These are phyloP conservation scores for Mercurialis annua DNA, from an alignment of 345 rosid species.

Conservation along the genomic window DNA sequence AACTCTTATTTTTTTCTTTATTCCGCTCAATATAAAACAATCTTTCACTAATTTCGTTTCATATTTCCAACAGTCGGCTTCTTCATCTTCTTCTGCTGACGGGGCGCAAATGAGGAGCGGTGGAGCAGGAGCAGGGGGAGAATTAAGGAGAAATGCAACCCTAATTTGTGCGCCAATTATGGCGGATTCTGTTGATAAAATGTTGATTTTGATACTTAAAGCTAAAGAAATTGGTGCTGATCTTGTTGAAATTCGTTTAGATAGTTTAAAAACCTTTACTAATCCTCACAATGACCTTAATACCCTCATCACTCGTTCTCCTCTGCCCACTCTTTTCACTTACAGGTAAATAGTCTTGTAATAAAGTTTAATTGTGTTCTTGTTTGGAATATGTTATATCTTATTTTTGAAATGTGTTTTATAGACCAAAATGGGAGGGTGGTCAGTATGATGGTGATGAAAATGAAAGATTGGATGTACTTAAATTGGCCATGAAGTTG, in stretches of 20 bases:
- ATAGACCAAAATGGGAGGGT: slow-evolving; percentile 93
- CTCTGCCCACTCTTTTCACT: slow-evolving; percentile 81
- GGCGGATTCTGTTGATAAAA: slow-evolving; percentile 60
- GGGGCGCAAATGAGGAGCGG: slow-evolving; percentile 25
- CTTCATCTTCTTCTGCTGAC: slow-evolving; percentile 29
- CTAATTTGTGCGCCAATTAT: slow-evolving; percentile 76
- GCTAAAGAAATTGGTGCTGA: slow-evolving; percentile 75
- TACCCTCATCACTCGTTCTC: slow-evolving; percentile 48
- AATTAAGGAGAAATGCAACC: slow-evolving; percentile 47
- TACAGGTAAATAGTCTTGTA: slow-evolving; percentile 75
- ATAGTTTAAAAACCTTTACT: slow-evolving; percentile 48
- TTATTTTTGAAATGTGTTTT: slow-evolving; percentile 19
- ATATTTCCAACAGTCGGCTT: slow-evolving; percentile 32
- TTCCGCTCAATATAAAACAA: background rate
- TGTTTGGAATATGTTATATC: background rate
- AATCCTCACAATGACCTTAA: slow-evolving; percentile 45
- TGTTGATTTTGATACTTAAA: slow-evolving; percentile 42
- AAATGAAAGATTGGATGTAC: slow-evolving; percentile 52
- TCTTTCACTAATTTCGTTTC: background rate
- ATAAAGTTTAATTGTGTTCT: too few species aligned
- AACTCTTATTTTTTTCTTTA: background rate
- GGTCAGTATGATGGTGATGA: slow-evolving; percentile 92
- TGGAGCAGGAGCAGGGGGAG: slow-evolving; percentile 16
- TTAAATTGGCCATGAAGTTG: slow-evolving; percentile 75
- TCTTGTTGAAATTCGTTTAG: slow-evolving; percentile 81